These are phyloP conservation scores for Austroboletus eburneus DNA, from an alignment of 768 basidiomycete species.

Conservation along the genomic window DNA sequence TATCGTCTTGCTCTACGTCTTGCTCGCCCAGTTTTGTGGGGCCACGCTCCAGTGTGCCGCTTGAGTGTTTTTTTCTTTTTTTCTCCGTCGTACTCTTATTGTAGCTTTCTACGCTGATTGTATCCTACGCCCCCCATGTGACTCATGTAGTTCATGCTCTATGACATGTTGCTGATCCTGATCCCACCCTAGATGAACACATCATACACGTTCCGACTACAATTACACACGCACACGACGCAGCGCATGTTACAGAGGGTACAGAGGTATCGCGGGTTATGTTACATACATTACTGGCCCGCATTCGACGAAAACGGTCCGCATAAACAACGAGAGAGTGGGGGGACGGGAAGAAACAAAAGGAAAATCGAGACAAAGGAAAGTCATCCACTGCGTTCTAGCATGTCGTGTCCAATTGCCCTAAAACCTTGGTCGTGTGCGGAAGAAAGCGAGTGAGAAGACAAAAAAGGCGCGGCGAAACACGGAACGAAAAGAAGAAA, in stretches of 20 bases:
- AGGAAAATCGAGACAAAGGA: too few relatives aligned
- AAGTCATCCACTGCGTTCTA: slow-evolving; percentile 14
- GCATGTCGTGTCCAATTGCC: slow-evolving; percentile 7
- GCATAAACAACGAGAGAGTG: slow-evolving; percentile 6
- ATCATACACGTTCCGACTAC: slow-evolving; percentile 11
- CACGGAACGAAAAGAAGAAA: background rate
- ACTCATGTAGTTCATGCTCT: background rate
- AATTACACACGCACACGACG: slow-evolving; percentile 10
- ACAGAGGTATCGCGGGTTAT: slow-evolving; percentile 24
- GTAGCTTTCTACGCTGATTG: slow-evolving; percentile 13
- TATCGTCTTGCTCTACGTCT: slow-evolving; percentile 74
- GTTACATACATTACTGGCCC: slow-evolving; percentile 16
- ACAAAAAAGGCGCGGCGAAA: background rate
- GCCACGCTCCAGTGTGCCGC: slow-evolving; percentile 63
- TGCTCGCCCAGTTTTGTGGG: slow-evolving; percentile 89
- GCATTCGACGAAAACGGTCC: background rate
- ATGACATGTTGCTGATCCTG: too few relatives aligned
- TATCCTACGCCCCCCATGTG: slow-evolving; percentile 5
- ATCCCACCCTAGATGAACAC: too few relatives aligned
- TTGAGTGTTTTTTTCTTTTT: background rate
- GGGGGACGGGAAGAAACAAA: background rate
- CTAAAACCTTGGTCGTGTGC: background rate
- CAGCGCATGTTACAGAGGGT: slow-evolving; percentile 1
- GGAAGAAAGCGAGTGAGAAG: background rate
- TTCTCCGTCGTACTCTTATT: background rate